A percentile compares a stretch with the other conserved stretches of the same genome.
phyloP scores from a whole-genome alignment of 768 basidiomycete species.

The Lactarius tabidus region DNA sequence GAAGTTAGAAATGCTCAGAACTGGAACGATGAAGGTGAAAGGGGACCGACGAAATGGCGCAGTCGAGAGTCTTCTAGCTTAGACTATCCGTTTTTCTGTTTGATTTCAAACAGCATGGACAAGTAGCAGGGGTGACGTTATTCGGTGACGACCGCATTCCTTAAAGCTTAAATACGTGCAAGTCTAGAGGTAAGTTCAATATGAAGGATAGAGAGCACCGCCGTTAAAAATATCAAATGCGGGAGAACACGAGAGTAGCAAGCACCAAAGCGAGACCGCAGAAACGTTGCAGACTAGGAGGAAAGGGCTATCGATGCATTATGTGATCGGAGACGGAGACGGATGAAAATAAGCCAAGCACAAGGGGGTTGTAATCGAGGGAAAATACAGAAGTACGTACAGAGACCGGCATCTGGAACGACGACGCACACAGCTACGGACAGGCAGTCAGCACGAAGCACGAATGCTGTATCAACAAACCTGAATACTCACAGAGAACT shows the following conservation, averaged over 20 bases:
- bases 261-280: too few species aligned
- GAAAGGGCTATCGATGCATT: too few species aligned
- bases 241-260: too few species aligned
- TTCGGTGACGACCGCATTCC: neutral
- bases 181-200: neutral
- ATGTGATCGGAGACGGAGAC: neutral
- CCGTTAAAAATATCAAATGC: neutral
- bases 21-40: neutral
- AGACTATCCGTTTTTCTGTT: too few species aligned
- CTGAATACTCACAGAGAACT: too few species aligned
- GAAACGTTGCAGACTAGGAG: too few species aligned
- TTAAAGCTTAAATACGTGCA: neutral
- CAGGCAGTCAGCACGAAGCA: too few species aligned
- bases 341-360: neutral
- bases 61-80: too few species aligned
- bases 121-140: neutral
- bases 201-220: neutral
- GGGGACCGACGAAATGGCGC: neutral
- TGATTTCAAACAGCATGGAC: neutral
- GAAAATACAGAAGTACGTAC: neutral
- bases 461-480: too few species aligned
- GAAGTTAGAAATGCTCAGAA: neutral
- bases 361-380: neutral
- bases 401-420: neutral
- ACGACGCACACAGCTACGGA: neutral